Percentiles rank a stretch among this genome's conserved stretches.
Conservation (phyloP, 1,139 yeast species). For the Nadsonia starkeyi-henricii region DNA sequence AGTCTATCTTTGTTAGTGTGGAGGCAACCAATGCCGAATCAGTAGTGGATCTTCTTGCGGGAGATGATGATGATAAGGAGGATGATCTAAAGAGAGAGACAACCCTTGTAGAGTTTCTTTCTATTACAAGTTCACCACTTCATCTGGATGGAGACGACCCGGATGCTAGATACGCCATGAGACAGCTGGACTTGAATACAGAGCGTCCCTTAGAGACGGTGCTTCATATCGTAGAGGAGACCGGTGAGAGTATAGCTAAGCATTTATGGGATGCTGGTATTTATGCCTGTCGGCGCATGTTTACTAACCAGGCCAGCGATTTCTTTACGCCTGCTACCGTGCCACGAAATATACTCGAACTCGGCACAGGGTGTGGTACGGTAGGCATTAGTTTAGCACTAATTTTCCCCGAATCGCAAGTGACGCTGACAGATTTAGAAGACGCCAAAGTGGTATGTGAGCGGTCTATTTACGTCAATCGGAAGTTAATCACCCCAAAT, state of each 20-base stretch:
- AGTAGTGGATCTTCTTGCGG: slow-evolving; percentile 5
- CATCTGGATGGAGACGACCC: not conserved
- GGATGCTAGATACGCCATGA: not conserved
- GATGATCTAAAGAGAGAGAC: not conserved
- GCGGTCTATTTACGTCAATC: slow-evolving; percentile 13
- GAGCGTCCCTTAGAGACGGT: not conserved
- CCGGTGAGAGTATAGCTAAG: slow-evolving; percentile 17
- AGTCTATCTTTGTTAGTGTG: not conserved
- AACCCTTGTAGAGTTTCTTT: not conserved
- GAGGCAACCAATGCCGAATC: slow-evolving; percentile 4
- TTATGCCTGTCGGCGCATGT: slow-evolving; percentile 7
- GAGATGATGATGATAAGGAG: slow-evolving; percentile 4
- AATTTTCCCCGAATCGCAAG: slow-evolving; percentile 10
- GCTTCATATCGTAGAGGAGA: slow-evolving; percentile 13
- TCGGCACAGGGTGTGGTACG: slow-evolving; percentile 21
- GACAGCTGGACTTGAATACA: not conserved
- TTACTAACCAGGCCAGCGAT: slow-evolving; percentile 3
- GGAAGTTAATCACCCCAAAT: not conserved
- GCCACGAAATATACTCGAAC: slow-evolving; percentile 13
- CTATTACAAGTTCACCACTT: not conserved
- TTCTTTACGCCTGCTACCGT: not conserved
- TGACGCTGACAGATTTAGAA: slow-evolving; percentile 17
- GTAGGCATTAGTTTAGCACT: slow-evolving; percentile 16
- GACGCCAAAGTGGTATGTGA: slow-evolving; percentile 17
- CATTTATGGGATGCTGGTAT: slow-evolving; percentile 19